These are phyloP conservation scores for Trametes maxima DNA, from an alignment of 768 basidiomycete genomes.

Conservation along the genomic window DNA sequence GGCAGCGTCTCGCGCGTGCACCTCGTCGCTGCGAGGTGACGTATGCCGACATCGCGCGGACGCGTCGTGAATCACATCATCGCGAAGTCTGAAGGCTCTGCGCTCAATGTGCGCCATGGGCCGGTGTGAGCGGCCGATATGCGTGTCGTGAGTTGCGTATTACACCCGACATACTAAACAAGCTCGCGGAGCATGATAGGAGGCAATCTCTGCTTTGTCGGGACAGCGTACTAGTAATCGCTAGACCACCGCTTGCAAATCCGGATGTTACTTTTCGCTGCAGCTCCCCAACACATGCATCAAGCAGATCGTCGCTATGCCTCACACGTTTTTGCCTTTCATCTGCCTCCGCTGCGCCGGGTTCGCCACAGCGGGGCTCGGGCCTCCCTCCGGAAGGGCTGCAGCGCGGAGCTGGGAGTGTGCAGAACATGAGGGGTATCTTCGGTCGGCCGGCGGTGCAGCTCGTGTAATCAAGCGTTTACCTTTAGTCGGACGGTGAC, in stretches of 20 bases:
- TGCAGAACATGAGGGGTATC: not conserved
- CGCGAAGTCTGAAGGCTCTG: conserved; percentile 1
- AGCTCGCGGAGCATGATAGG: too few relatives aligned
- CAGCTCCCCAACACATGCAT: not conserved
- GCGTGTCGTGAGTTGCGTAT: too few relatives aligned
- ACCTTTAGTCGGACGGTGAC: conserved; percentile 4
- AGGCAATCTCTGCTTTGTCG: too few relatives aligned
- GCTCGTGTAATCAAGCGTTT: conserved; percentile 12
- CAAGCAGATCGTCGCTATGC: conserved; percentile 7
- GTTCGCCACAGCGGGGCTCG: not conserved
- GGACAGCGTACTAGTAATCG: too few relatives aligned
- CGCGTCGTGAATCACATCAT: not conserved
- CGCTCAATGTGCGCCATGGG: not conserved
- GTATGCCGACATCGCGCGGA: not conserved
- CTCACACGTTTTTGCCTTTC: conserved; percentile 4
- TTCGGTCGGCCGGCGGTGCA: conserved; percentile 1
- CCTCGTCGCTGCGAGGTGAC: conserved; percentile 9
- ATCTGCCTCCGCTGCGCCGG: not conserved
- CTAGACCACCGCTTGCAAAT: too few relatives aligned
- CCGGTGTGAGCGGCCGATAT: not conserved
- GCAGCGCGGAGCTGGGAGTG: not conserved
- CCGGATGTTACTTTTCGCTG: not conserved
- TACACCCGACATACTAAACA: too few relatives aligned
- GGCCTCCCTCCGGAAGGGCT: not conserved
- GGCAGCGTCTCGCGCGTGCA: not conserved